Conservation (phyloP, 106 monocot genomes). For the Platanthera zijinensis region DNA sequence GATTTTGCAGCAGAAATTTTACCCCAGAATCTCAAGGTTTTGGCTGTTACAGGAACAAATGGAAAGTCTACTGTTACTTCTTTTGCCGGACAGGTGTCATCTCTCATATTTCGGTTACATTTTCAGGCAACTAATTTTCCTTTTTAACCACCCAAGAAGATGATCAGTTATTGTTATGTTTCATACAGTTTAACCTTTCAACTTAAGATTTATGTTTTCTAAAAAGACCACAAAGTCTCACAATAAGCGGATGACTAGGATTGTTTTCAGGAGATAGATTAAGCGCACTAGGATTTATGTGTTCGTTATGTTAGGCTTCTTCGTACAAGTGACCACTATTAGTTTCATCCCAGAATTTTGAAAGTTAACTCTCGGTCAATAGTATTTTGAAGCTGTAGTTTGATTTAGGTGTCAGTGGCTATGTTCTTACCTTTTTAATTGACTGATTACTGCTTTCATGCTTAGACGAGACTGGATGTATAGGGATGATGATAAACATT, state of each 20-base stretch:
- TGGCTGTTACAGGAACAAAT: slow-evolving; percentile 46
- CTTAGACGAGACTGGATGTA: too few species aligned
- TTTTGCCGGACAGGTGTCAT: slow-evolving; percentile 42
- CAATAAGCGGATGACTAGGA: background rate
- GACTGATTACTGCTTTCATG: too few species aligned
- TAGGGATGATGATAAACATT: too few species aligned
- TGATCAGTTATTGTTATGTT: background rate
- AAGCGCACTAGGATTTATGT: background rate
- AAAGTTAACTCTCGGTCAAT: too few species aligned
- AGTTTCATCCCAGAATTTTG: too few species aligned
- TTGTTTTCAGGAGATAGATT: background rate
- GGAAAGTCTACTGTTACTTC: slow-evolving; percentile 46
- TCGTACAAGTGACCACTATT: too few species aligned
- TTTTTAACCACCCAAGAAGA: background rate
- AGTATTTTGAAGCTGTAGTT: too few species aligned
- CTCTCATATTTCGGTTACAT: background rate
- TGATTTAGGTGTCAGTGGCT: too few species aligned
- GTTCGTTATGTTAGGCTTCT: too few species aligned
- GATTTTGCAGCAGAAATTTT: slow-evolving; percentile 50
- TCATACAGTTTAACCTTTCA: background rate
- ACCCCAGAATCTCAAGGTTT: slow-evolving; percentile 27
- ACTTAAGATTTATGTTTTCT: background rate
- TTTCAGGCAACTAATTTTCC: background rate
- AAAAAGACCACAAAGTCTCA: background rate
- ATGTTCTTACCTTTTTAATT: too few species aligned